Evolutionary conservation across 345 rosid species (phyloP), one percentile per base, ranked within the genome.

Genomic region (Abelmoschus esculentus): DNA sequence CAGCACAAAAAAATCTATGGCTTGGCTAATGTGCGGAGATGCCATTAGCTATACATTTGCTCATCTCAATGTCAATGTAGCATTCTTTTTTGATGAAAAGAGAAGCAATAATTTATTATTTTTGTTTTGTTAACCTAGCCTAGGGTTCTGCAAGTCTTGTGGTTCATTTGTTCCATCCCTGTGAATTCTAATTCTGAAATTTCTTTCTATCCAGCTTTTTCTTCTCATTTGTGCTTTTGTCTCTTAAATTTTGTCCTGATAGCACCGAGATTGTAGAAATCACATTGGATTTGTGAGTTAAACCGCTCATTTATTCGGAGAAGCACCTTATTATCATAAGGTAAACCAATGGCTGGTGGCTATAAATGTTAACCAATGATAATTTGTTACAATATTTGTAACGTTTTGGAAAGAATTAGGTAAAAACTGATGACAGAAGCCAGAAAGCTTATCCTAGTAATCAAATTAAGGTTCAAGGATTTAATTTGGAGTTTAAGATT

Each of bases 21-120:
- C 26, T 22, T 22, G 26, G 26, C 26, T 22, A 22, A 22, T 22
- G 26, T 22, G 26, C 26, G 1, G 26, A 22, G 26, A 22, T 22
- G 26, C 26, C 26, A 22, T 22, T 22, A 22, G 26, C 26, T 22
- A 22, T 22, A 22, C 26, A 67, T 74, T 32, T 19, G 56, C 82
- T 74, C 61, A 65, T 76, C 73, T 56, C 61, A 56, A 22, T 79
- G 80, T 56, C 61, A 56, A 22, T 79, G 80, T 78, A 78, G 61
- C 70, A 67, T 56, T 26, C 58, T 70, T 75, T 80, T 80, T 61
- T 15, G 22, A 50, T 59, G 29, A 62, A 34, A 12, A 78, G 36
- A 54, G 22, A 55, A 1, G 31, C 66, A 65, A 13, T 49, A 70
- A 63, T 73, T 54, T 54, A 18, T 54, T 54, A 18, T 38, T 74